Evolutionary conservation across 2,329 filamentous ascomycete genomes (phyloP), one percentile per base, ranked within the genome.

Genomic region (Dendryphion nanum): DNA sequence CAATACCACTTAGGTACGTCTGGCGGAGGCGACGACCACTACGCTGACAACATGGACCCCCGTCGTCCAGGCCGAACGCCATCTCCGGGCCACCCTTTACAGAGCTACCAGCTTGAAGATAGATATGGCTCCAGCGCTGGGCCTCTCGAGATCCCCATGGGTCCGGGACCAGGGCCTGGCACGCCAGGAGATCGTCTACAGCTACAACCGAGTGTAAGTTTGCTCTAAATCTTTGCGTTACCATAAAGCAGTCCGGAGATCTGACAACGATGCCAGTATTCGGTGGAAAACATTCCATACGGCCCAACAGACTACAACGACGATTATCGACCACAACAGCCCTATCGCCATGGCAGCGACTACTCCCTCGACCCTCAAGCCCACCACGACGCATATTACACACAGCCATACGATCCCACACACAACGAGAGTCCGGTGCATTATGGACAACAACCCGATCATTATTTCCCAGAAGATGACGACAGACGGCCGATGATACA

Each of bases 381-480:
- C 41, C 89, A 95, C 57, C 88, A 93, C 61, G 88, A 95, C 66
- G 79, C 81, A 38, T 95, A 95, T 71, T 91, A 86, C 64, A 87
- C 83, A 53, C 81, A 85, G 50, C 85, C 88, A 1, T 95, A 95
- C 65, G 79, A 89, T 49, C 86, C 88, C 10, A n/a, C 23, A 8
- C 23, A 26, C 23, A 80, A 83, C 16, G 74, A 77, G 42, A 74
- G 75, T 45, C 77, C 81, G 12, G 77, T 79, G 17, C 50, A 40
- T 4, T 82, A 83, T 48, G 71, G 70, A 14, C 64, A 66, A 16
- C 67, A 69, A 37, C 59, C 59, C 30, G 66, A 70, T 33, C 72
- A 75, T 29, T 84, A 81, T 45, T 86, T 72, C 64, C 71, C 85
- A 50, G 83, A 87, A 24, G 81, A 83, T 39, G 79, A 86, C 33